Evolutionary conservation across 78 protist species (phyloP).

Genomic region (Chrysochromulina tobinii): DNA sequence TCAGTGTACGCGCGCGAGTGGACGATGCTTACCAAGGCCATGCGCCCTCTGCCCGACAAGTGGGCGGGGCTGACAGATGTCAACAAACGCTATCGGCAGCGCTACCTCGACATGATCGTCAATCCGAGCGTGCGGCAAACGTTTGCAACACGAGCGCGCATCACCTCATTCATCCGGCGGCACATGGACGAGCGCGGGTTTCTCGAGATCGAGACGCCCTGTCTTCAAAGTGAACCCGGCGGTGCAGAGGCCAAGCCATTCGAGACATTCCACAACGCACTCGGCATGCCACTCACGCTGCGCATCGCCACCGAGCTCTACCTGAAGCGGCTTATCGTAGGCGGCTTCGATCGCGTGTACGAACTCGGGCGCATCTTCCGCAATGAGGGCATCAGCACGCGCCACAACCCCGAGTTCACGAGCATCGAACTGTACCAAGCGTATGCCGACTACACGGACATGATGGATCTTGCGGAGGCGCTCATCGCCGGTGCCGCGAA

Average conservation of each 20-base stretch:
- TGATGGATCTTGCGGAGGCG: slow-evolving; percentile 68
- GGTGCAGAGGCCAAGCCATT: slow-evolving; percentile 64
- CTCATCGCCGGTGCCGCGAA: slow-evolving; percentile 22
- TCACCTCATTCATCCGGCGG: slow-evolving; percentile 1
- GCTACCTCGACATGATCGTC: slow-evolving; percentile 68
- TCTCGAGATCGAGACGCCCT: slow-evolving; percentile 51
- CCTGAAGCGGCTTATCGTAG: slow-evolving; percentile 65
- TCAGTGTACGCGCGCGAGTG: background rate
- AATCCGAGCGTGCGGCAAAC: slow-evolving; percentile 55
- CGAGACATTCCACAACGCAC: slow-evolving; percentile 59
- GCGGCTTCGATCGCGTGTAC: slow-evolving; percentile 68
- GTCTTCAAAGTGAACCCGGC: slow-evolving; percentile 19
- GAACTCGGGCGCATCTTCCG: slow-evolving; percentile 70
- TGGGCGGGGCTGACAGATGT: slow-evolving; percentile 52
- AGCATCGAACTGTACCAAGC: slow-evolving; percentile 62
- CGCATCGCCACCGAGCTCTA: slow-evolving; percentile 62
- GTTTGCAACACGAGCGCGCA: slow-evolving; percentile 28
- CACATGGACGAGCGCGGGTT: slow-evolving; percentile 44
- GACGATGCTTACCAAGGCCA: slow-evolving; percentile 29
- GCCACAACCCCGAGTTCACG: slow-evolving; percentile 84
- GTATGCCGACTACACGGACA: slow-evolving; percentile 66
- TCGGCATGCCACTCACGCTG: slow-evolving; percentile 42
- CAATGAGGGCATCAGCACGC: slow-evolving; percentile 40
- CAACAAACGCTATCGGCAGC: slow-evolving; percentile 51
- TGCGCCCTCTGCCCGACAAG: slow-evolving; percentile 55